These are phyloP conservation scores for Lipomyces sp. DNA, from an alignment of 805 yeast genomes.

Conservation along the genomic window DNA sequence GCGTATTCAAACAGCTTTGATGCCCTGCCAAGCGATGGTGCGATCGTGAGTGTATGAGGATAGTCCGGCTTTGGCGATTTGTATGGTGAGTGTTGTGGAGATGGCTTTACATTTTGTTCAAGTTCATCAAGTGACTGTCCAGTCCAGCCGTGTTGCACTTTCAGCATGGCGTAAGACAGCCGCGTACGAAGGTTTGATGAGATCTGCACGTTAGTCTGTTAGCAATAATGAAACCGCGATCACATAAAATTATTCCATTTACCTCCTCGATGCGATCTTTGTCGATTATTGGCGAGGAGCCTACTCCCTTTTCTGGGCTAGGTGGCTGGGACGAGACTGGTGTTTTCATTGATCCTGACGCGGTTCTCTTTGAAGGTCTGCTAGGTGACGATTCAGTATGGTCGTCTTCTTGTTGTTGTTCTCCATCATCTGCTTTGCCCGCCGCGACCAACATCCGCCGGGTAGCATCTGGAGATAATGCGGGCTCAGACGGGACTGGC, in stretches of 20 bases:
- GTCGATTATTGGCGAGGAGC: slow-evolving; percentile 13
- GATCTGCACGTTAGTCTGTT: slow-evolving; percentile 15
- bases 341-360: slow-evolving; percentile 23
- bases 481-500: slow-evolving; percentile 6
- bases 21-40: neutral
- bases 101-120: slow-evolving; percentile 24
- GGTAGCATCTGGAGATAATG: slow-evolving; percentile 13
- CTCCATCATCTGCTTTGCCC: slow-evolving; percentile 1
- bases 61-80: neutral
- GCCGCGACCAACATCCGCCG: neutral
- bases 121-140: slow-evolving; percentile 36
- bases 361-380: slow-evolving; percentile 28
- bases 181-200: slow-evolving; percentile 40
- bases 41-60: slow-evolving; percentile 5
- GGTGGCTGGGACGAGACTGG: slow-evolving; percentile 15
- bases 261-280: slow-evolving; percentile 29
- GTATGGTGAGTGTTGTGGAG: neutral
- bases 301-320: neutral
- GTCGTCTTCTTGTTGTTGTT: neutral
- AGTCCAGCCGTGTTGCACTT: slow-evolving; percentile 43
- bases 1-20: neutral
- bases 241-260: neutral
- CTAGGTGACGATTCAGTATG: slow-evolving; percentile 5
- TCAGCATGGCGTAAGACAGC: slow-evolving; percentile 42
- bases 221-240: neutral